Percentiles rank a stretch among this genome's conserved stretches.
phyloP scores from a whole-genome alignment of 1,284 basidiomycete genomes.

The Coriolopsis trogii region DNA sequence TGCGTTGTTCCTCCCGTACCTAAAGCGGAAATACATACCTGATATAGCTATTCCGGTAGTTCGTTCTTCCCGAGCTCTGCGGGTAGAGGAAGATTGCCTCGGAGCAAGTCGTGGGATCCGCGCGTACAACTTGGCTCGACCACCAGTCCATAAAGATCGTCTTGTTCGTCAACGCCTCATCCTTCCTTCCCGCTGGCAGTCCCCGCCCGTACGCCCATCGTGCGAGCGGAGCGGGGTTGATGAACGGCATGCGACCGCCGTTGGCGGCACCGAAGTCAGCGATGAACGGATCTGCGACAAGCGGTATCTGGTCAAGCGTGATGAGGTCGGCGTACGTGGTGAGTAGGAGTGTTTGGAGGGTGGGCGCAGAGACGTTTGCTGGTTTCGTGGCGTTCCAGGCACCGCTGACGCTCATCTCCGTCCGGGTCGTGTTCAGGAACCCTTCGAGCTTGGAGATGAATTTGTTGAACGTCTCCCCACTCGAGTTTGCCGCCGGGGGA shows the following conservation, averaged over 20 bases:
- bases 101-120: conserved; percentile 37
- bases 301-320: conserved; percentile 39
- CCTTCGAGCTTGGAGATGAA: conserved; percentile 39
- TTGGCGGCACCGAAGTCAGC: conserved; percentile 39
- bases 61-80: conserved; percentile 32
- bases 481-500: conserved; percentile 30
- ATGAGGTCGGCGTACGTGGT: conserved; percentile 40
- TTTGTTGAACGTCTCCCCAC: conserved; percentile 34
- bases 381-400: conserved; percentile 38
- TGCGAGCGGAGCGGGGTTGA: conserved; percentile 40
- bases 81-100: conserved; percentile 42
- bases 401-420: conserved; percentile 34
- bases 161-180: conserved; percentile 32
- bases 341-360: conserved; percentile 33
- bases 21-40: conserved; percentile 20
- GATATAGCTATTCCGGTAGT: conserved; percentile 31
- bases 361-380: conserved; percentile 28
- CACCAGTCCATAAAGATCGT: conserved; percentile 42
- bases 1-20: not conserved
- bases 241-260: conserved; percentile 41
- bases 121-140: conserved; percentile 33
- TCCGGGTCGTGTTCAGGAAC: conserved; percentile 38
- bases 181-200: conserved; percentile 28
- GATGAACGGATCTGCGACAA: conserved; percentile 42
- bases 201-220: conserved; percentile 39